phyloP scores from a whole-genome alignment of 31 red algal genomes.

The Odonthalia washingtoniensis region DNA sequence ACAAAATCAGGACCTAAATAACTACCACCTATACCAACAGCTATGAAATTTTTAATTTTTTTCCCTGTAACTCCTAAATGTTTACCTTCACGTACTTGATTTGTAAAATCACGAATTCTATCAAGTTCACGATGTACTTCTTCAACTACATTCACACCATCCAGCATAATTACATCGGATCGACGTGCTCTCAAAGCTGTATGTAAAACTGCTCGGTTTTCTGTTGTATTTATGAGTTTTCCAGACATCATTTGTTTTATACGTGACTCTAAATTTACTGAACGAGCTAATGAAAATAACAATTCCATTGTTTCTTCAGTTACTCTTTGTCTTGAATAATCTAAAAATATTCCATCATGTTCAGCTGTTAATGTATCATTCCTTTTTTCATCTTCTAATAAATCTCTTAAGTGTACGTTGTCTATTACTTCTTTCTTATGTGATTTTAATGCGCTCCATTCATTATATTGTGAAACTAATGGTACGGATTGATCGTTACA shows the following conservation, averaged over 20 bases:
- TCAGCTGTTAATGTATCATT: constrained; percentile 59
- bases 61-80: constrained; percentile 85
- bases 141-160: constrained; percentile 90
- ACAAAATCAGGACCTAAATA: constrained; percentile 99
- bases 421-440: constrained; percentile 79
- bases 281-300: constrained; percentile 68
- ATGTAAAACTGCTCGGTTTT: constrained; percentile 93
- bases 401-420: constrained; percentile 79
- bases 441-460: constrained; percentile 76
- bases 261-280: constrained; percentile 51
- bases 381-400: constrained; percentile 75
- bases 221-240: constrained; percentile 82
- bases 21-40: constrained; percentile 93
- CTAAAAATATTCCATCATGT: constrained; percentile 84
- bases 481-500: constrained; percentile 5
- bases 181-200: constrained; percentile 86
- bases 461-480: constrained; percentile 56
- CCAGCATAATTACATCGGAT: constrained; percentile 71
- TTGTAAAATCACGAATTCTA: constrained; percentile 80
- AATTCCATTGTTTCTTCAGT: constrained; percentile 75
- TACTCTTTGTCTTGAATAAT: constrained; percentile 92
- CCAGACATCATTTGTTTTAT: constrained; percentile 84
- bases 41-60: constrained; percentile 82
- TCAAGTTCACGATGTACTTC: constrained; percentile 84
- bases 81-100: constrained; percentile 73